Evolutionary conservation across 371 early-diverging fungal species (phyloP).

Genomic region (Apophysomyces ossiformis): DNA sequence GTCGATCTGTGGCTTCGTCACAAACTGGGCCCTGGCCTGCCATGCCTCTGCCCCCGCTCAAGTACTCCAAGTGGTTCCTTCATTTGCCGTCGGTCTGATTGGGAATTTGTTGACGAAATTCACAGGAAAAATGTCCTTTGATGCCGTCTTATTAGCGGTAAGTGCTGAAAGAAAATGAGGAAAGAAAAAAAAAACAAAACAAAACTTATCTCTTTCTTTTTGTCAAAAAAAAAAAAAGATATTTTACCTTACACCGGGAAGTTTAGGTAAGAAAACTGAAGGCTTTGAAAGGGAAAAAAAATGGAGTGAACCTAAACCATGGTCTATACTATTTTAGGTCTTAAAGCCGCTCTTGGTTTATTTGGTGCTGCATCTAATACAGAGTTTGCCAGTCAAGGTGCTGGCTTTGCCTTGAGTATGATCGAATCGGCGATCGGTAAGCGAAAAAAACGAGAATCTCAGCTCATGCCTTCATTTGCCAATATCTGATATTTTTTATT

Average conservation of each 20-base stretch:
- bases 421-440: slow-evolving; percentile 39
- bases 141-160: slow-evolving; percentile 58
- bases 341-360: slow-evolving; percentile 52
- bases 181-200: not conserved
- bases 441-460: not conserved
- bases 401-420: slow-evolving; percentile 51
- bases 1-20: slow-evolving; percentile 37
- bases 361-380: slow-evolving; percentile 27
- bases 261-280: slow-evolving; percentile 41
- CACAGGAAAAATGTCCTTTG: slow-evolving; percentile 59
- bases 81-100: slow-evolving; percentile 53
- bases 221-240: slow-evolving; percentile 12
- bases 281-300: not conserved
- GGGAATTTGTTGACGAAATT: slow-evolving; percentile 55
- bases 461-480: not conserved
- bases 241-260: slow-evolving; percentile 63
- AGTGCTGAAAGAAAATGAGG: slow-evolving; percentile 12
- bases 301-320: too few species aligned
- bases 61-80: slow-evolving; percentile 51
- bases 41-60: slow-evolving; percentile 53
- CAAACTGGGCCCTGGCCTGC: slow-evolving; percentile 41
- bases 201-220: not conserved
- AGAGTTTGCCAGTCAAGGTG: slow-evolving; percentile 44
- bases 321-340: slow-evolving; percentile 15
- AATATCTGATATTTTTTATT: not conserved